Conservation (phyloP, 2,329 filamentous ascomycete genomes). For the Colletotrichum australisinense region DNA sequence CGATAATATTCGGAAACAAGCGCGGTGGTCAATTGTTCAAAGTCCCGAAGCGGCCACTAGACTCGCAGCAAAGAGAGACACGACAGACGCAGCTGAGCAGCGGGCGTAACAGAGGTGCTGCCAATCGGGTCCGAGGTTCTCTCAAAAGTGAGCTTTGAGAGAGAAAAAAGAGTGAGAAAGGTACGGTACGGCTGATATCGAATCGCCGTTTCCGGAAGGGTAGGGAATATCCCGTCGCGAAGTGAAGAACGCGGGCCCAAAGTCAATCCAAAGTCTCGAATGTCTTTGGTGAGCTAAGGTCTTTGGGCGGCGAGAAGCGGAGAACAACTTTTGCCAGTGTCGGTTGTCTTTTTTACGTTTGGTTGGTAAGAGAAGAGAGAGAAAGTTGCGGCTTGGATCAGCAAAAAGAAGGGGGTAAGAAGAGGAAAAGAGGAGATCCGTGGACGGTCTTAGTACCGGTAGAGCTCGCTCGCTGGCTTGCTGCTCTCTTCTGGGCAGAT, state of each 20-base stretch:
- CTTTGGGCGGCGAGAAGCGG: constrained; percentile 4
- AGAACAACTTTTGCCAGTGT: not conserved
- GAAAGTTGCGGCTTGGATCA: not conserved
- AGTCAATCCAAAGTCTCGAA: constrained; percentile 11
- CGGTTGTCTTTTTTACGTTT: not conserved
- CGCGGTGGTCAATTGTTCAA: constrained; percentile 23
- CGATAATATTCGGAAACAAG: not conserved
- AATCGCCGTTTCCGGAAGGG: constrained; percentile 21
- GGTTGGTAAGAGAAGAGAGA: not conserved
- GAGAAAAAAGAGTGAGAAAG: not conserved
- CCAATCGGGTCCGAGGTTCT: constrained; percentile 5
- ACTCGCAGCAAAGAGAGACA: constrained; percentile 23
- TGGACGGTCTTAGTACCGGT: not conserved
- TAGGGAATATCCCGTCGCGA: constrained; percentile 28
- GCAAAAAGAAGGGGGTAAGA: not conserved
- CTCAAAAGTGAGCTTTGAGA: not conserved
- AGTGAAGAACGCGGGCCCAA: constrained; percentile 5
- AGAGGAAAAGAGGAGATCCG: constrained; percentile 12
- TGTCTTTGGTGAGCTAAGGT: not conserved
- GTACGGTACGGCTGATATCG: not conserved
- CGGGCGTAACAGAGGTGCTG: constrained; percentile 10
- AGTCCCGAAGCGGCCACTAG: constrained; percentile 15
- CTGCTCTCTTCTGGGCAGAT: constrained; percentile 6
- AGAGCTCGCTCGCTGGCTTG: too few relatives aligned
- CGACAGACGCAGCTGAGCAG: constrained; percentile 7